Conservation (phyloP, 2,329 filamentous ascomycete species). For the Penicillium griseofulvum region DNA sequence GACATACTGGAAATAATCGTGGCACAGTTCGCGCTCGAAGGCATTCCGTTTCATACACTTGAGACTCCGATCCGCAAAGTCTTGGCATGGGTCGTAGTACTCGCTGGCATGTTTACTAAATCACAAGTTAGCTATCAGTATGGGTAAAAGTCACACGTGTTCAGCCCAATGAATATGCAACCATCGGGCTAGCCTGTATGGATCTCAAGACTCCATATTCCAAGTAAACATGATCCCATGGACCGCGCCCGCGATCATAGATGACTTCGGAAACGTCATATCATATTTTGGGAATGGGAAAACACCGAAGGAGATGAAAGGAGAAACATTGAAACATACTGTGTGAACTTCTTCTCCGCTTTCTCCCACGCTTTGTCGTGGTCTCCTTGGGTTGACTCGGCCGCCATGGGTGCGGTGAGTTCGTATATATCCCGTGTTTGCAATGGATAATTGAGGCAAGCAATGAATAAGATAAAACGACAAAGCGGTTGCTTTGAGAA, state of each 20-base stretch:
- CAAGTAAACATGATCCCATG: not conserved
- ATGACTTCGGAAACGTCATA: not conserved
- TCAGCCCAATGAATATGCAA: not conserved
- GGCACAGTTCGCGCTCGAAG: conserved; percentile 84
- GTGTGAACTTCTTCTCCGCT: conserved; percentile 61
- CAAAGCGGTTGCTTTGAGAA: not conserved
- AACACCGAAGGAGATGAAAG: not conserved
- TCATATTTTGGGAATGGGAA: not conserved
- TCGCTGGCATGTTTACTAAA: conserved; percentile 80
- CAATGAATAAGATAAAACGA: not conserved
- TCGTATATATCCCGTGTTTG: not conserved
- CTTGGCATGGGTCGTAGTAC: conserved; percentile 93
- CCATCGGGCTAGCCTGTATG: not conserved
- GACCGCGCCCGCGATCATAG: not conserved
- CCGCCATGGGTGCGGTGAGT: conserved; percentile 18
- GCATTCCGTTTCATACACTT: conserved; percentile 85
- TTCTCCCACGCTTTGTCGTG: conserved; percentile 56
- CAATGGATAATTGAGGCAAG: not conserved
- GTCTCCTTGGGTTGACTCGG: conserved; percentile 17
- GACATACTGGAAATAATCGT: conserved; percentile 89
- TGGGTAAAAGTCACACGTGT: not conserved
- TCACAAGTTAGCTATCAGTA: not conserved
- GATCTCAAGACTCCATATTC: not conserved
- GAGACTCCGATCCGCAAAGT: conserved; percentile 80
- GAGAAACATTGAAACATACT: conserved; percentile 45